Conservation (phyloP, 2,329 filamentous ascomycete genomes). For the Aspergillus thermomutatus region DNA sequence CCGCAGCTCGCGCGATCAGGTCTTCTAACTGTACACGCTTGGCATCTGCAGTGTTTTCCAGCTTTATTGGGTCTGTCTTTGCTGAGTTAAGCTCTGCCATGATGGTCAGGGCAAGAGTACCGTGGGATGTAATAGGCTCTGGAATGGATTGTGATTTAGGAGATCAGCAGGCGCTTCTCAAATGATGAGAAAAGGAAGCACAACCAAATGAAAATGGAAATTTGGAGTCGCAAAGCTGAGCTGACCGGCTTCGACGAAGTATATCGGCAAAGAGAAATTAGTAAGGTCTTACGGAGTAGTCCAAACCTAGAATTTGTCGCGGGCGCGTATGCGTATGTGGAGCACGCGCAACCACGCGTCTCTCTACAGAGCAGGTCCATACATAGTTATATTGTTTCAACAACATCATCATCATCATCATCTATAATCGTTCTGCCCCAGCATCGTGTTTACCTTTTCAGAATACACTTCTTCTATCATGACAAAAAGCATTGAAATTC, state of each 20-base stretch:
- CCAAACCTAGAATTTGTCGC: not conserved
- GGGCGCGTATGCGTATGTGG: not conserved
- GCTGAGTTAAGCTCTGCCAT: slow-evolving; percentile 24
- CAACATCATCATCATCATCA: not conserved
- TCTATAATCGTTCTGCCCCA: not conserved
- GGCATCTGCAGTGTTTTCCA: slow-evolving; percentile 24
- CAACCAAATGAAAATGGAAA: not conserved
- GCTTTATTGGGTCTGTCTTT: slow-evolving; percentile 13
- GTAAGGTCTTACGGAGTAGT: not conserved
- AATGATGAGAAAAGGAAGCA: not conserved
- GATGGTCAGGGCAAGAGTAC: not conserved
- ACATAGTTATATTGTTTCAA: not conserved
- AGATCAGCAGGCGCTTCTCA: not conserved
- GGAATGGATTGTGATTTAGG: too few relatives aligned
- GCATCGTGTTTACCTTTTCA: not conserved
- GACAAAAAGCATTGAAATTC: not conserved
- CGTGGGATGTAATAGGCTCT: not conserved
- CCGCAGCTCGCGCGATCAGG: slow-evolving; percentile 73
- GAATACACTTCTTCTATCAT: not conserved
- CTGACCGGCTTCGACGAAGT: not conserved
- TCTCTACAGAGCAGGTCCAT: not conserved
- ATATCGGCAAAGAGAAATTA: not conserved
- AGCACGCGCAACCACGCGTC: not conserved
- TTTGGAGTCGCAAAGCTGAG: not conserved
- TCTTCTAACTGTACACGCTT: slow-evolving; percentile 67